Evolutionary conservation across 2,329 filamentous ascomycete genomes (phyloP).

Genomic region (Trichoderma sp.): DNA sequence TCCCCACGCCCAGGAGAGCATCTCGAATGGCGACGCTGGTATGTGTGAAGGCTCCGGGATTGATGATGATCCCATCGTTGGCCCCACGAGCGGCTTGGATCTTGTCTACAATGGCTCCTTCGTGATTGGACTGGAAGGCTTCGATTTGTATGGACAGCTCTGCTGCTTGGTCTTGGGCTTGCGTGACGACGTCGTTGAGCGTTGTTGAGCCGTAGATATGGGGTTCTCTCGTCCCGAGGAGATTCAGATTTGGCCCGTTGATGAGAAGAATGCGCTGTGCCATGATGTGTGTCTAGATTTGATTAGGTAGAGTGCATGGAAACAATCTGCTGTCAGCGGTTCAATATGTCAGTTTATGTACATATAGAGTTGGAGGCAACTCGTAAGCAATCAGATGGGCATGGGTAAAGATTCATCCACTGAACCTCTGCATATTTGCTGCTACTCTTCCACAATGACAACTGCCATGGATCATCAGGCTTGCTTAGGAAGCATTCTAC

Average conservation of each 20-base stretch:
- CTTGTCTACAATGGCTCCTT: conserved; percentile 22
- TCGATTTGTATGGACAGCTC: conserved; percentile 16
- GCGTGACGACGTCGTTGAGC: conserved; percentile 15
- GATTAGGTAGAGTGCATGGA: not conserved
- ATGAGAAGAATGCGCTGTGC: conserved; percentile 19
- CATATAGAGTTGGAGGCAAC: not conserved
- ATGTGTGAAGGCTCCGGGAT: conserved; percentile 22
- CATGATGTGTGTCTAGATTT: no score
- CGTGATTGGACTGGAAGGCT: conserved; percentile 19
- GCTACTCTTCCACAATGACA: not conserved
- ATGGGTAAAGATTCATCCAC: conserved; percentile 17
- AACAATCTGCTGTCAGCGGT: not conserved
- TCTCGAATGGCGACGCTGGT: conserved; percentile 23
- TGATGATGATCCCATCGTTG: conserved; percentile 10
- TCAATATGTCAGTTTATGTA: not conserved
- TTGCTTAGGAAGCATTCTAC: no score
- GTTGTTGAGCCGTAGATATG: conserved; percentile 23
- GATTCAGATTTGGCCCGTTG: conserved; percentile 23
- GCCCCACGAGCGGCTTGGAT: conserved; percentile 14
- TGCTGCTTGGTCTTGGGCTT: conserved; percentile 16
- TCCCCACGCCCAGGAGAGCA: conserved; percentile 11
- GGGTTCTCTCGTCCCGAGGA: conserved; percentile 17
- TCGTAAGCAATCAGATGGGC: no score
- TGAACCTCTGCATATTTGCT: not conserved
- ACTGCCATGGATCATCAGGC: no score